Evolutionary conservation across 345 rosid genomes (phyloP).

Genomic region (Gossypium ekmanianum): DNA sequence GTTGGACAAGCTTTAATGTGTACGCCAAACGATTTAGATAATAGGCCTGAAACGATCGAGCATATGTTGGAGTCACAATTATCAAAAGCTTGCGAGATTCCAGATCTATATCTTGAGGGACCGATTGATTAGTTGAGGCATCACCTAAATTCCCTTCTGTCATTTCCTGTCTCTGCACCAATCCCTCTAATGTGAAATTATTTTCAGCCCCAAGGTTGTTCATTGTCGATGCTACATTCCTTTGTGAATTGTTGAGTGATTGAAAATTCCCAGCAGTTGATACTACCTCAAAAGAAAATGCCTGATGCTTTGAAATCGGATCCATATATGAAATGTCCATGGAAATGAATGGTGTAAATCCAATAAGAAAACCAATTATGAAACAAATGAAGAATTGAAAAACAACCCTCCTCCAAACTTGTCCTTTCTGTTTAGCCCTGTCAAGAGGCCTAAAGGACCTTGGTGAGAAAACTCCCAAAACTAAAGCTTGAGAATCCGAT

Average conservation of each 20-base stretch:
- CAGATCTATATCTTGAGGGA: conserved; percentile 22
- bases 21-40: conserved; percentile 47
- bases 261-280: conserved; percentile 26
- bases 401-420: conserved; percentile 47
- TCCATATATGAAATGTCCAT: conserved; percentile 26
- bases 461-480: conserved; percentile 31
- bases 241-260: conserved; percentile 14
- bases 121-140: conserved; percentile 14
- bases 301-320: conserved; percentile 30
- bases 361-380: conserved; percentile 45
- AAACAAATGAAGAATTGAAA: conserved; percentile 51
- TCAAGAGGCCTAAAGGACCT: conserved; percentile 40
- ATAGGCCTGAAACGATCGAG: conserved; percentile 41
- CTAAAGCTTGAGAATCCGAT: conserved; percentile 38
- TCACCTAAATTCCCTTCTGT: conserved; percentile 9
- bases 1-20: conserved; percentile 40
- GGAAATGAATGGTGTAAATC: conserved; percentile 43
- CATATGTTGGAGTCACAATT: conserved; percentile 48
- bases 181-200: conserved; percentile 23
- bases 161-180: conserved; percentile 18
- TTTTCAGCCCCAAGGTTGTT: conserved; percentile 1
- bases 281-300: conserved; percentile 35
- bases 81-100: conserved; percentile 44
- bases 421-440: conserved; percentile 42
- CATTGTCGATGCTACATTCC: conserved; percentile 11